Percentiles rank a stretch among this genome's conserved stretches.
Evolutionary conservation across 805 yeast genomes (phyloP).

Genomic region (Pichia deserticola): DNA sequence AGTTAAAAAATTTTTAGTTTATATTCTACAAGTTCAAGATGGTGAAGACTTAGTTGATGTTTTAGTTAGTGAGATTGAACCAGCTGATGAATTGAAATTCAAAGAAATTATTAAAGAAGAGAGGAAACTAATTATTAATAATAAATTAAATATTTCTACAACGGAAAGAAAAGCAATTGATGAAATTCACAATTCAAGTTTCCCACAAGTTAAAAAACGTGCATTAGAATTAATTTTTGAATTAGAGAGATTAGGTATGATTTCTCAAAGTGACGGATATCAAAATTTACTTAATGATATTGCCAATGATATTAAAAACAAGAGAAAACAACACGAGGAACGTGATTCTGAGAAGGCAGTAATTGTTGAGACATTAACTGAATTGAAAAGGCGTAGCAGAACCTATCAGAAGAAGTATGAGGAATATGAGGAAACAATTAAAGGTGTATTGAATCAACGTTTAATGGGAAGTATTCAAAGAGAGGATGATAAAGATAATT

Average conservation of each 20-base stretch:
- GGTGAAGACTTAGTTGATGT: constrained; percentile 49
- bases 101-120: constrained; percentile 46
- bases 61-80: constrained; percentile 56
- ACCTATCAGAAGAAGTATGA: constrained; percentile 36
- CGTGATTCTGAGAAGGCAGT: constrained; percentile 35
- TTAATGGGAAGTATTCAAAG: neutral
- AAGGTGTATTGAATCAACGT: neutral
- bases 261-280: constrained; percentile 62
- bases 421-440: constrained; percentile 32
- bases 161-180: neutral
- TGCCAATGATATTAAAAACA: constrained; percentile 63
- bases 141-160: neutral
- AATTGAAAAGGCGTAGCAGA: constrained; percentile 38
- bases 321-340: constrained; percentile 36
- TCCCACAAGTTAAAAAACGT: constrained; percentile 68
- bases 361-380: constrained; percentile 36
- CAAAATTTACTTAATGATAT: constrained; percentile 78
- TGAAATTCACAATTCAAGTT: constrained; percentile 34
- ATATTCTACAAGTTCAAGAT: constrained; percentile 78
- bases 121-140: constrained; percentile 22
- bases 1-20: constrained; percentile 74
- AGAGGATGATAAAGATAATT: constrained; percentile 31
- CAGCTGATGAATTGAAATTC: constrained; percentile 63
- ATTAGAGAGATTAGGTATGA: constrained; percentile 58
- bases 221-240: constrained; percentile 71